A percentile compares a stretch with the other conserved stretches of the same genome.
These are phyloP conservation scores for Trypanosoma brucei DNA, from an alignment of 208 protist species.

Conservation along the genomic window DNA sequence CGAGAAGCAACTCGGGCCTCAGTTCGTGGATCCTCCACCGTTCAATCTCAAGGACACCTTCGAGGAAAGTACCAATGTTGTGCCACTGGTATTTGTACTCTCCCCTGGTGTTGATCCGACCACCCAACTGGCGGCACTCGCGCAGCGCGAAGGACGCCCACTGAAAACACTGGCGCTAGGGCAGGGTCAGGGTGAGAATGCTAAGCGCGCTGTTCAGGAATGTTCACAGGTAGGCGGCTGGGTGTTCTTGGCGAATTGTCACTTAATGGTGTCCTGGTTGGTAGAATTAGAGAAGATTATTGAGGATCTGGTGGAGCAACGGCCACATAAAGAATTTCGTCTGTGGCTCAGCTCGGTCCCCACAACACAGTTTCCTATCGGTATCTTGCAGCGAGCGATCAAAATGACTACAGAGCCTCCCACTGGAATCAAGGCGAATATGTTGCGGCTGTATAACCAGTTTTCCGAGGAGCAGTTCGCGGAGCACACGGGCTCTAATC, in stretches of 20 bases:
- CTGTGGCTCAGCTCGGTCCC: constrained; percentile 98
- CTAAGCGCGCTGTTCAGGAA: constrained; percentile 90
- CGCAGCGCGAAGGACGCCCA: constrained; percentile 66
- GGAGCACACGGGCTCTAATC: constrained; percentile 49
- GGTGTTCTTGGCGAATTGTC: constrained; percentile 99
- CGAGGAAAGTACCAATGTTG: constrained; percentile 87
- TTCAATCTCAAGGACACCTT: constrained; percentile 96
- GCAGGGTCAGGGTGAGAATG: constrained; percentile 96
- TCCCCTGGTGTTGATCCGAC: constrained; percentile 97
- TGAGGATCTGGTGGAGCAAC: constrained; percentile 83
- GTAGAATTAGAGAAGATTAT: constrained; percentile 96
- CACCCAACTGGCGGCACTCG: constrained; percentile 88
- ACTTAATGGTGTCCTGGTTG: constrained; percentile 97
- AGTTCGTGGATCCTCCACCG: constrained; percentile 95
- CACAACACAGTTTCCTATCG: constrained; percentile 94
- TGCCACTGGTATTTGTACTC: constrained; percentile 97
- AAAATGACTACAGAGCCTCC: constrained; percentile 99
- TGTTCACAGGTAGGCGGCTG: constrained; percentile 92
- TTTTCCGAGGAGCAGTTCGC: constrained; percentile 90
- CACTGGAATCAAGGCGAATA: constrained; percentile 96
- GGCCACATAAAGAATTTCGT: constrained; percentile 95
- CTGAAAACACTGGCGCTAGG: constrained; percentile 95
- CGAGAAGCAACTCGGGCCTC: constrained; percentile 86
- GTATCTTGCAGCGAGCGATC: constrained; percentile 93
- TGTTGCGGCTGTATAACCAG: constrained; percentile 94